Evolutionary conservation across 2,329 filamentous ascomycete species (phyloP), one percentile per base, ranked within the genome.

Genomic region (Colletotrichum brevisporum): DNA sequence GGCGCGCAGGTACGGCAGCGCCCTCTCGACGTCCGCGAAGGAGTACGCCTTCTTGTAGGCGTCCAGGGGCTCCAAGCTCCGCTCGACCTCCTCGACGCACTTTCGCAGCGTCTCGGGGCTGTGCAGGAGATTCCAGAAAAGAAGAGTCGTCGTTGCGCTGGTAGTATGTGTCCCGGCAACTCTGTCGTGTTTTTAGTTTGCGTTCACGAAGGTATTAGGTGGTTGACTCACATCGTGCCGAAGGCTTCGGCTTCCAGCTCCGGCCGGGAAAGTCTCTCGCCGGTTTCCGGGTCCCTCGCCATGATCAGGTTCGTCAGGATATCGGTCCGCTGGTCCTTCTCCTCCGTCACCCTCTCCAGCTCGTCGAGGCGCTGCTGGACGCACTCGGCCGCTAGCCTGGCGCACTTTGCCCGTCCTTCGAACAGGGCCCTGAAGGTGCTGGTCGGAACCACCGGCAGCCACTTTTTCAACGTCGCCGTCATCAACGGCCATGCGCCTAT

Each of bases 161-260:
- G 64, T 63, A 1, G 64, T 67, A 5, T 67, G 64, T 3, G 57
- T 67, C 18, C 64, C 64, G 1, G 58, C 64, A n/a, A 67, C 56
- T 1, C 64, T 63, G 18, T 15, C 2, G 16, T 10, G 16, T 8
- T 8, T 16, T 36, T 10, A 36, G 31, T 43, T 3, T 4, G 41
- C 45, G 12, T 15, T 13, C 31, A 2, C 31, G 3, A 9, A 5
- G n/a, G n/a, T n/a, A 27, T 5, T 10, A 39, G 31, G 4, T 21
- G 10, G 12, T 9, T 5, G 12, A 70, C 73, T 71, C 72, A 79
- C 78, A 81, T 79, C 56, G 80, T 78, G 1, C 76, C 79, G 71
- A 80, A 81, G 4, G 78, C 78, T 55, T 81, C 78, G 0, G 78
- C 76, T 58, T 78, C 75, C 1, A 81, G 66, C 36, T 81, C 78